Evolutionary conservation across 2,329 filamentous ascomycete genomes (phyloP).

Genomic region (Talaromyces funiculosus): DNA sequence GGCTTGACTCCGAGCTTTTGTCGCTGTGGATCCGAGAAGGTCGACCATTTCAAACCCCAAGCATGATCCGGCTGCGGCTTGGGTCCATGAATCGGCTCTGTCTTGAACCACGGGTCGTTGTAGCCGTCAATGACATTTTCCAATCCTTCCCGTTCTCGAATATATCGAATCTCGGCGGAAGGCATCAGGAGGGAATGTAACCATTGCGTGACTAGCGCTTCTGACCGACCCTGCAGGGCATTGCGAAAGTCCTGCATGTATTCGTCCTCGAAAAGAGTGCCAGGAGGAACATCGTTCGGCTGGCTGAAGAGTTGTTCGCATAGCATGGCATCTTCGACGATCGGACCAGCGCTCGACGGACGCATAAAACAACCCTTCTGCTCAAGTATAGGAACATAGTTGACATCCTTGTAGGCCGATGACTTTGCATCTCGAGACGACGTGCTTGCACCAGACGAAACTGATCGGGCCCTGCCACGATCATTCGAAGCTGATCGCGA

Average conservation of each 20-base stretch:
- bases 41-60: background rate
- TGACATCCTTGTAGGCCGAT: background rate
- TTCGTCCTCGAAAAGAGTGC: background rate
- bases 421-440: background rate
- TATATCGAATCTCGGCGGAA: background rate
- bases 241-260: background rate
- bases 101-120: conserved; percentile 10
- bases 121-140: conserved; percentile 5
- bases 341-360: background rate
- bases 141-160: background rate
- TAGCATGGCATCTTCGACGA: background rate
- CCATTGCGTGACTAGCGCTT: background rate
- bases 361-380: background rate
- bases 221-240: background rate
- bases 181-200: background rate
- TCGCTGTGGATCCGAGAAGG: background rate
- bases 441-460: background rate
- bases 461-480: background rate
- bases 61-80: conserved; percentile 8
- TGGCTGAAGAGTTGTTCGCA: background rate
- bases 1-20: background rate
- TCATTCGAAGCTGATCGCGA: background rate
- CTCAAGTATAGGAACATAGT: background rate
- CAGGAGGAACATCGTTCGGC: background rate
- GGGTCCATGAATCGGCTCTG: conserved; percentile 3